Evolutionary conservation across 2,329 filamentous ascomycete genomes (phyloP).

Genomic region (Trichoderma hamatum): DNA sequence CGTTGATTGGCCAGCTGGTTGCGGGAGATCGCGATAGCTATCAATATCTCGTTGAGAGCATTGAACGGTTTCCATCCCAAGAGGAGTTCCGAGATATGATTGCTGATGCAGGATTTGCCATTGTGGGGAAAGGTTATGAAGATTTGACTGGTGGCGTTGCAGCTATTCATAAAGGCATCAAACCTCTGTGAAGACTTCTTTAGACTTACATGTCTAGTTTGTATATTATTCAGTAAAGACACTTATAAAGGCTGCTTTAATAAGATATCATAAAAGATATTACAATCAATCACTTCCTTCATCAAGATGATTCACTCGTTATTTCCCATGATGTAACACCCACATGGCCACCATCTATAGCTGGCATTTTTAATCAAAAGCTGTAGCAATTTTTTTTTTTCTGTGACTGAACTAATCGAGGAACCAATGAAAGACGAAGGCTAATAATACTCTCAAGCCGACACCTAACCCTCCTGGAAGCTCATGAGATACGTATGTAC

Average conservation of each 20-base stretch:
- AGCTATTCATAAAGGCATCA: conserved; percentile 95
- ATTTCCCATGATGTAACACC: background rate
- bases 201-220: background rate
- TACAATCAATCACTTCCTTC: background rate
- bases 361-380: background rate
- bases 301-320: background rate
- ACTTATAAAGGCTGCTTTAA: background rate
- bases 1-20: conserved; percentile 91
- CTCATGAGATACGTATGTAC: conserved; percentile 44
- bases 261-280: background rate
- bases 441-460: conserved; percentile 37
- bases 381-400: conserved; percentile 11
- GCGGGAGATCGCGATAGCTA: conserved; percentile 94
- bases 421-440: conserved; percentile 40
- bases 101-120: conserved; percentile 77
- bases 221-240: conserved; percentile 10
- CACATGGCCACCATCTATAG: background rate
- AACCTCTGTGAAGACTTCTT: conserved; percentile 57
- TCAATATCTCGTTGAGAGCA: conserved; percentile 98
- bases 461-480: conserved; percentile 36
- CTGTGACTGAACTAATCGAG: conserved; percentile 33
- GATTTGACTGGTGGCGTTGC: conserved; percentile 91
- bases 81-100: conserved; percentile 84
- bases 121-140: conserved; percentile 83
- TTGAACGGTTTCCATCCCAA: conserved; percentile 89